Conservation (phyloP, 306 rosid species). For the Dryas drummondii region DNA sequence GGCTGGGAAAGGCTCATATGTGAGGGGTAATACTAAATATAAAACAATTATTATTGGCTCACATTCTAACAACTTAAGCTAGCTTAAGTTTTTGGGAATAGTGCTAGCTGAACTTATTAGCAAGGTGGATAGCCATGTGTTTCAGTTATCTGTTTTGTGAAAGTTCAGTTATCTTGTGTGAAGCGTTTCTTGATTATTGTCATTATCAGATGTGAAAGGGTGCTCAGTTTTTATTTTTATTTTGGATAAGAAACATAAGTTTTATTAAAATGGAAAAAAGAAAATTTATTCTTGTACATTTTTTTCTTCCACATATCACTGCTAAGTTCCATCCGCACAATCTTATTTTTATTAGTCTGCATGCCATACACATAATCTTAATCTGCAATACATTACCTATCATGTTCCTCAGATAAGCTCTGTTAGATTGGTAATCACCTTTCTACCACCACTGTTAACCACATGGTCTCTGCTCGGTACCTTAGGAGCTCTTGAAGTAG, state of each 20-base stretch:
- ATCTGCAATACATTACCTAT: not conserved
- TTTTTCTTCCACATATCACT: not conserved
- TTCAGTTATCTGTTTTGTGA: too few relatives aligned
- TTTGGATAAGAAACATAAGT: not conserved
- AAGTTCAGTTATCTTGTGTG: not conserved
- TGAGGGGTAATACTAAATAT: too few relatives aligned
- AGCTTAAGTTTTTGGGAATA: too few relatives aligned
- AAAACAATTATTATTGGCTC: too few relatives aligned
- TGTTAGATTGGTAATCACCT: not conserved
- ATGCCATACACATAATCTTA: too few relatives aligned
- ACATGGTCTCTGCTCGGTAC: not conserved
- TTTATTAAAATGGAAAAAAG: too few relatives aligned
- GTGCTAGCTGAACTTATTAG: too few relatives aligned
- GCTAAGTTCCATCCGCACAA: not conserved
- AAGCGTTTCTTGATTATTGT: not conserved
- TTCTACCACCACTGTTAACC: not conserved
- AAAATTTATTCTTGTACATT: not conserved
- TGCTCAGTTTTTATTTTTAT: too few relatives aligned
- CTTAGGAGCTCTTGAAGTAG: too few relatives aligned
- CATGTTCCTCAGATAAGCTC: not conserved
- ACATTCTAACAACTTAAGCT: too few relatives aligned
- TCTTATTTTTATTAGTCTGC: not conserved
- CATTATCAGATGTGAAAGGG: not conserved
- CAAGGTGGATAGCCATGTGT: too few relatives aligned
- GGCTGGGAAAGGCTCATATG: too few relatives aligned